These are phyloP conservation scores for Phytophthora pini DNA, from an alignment of 352 stramenopile genomes.

Conservation along the genomic window DNA sequence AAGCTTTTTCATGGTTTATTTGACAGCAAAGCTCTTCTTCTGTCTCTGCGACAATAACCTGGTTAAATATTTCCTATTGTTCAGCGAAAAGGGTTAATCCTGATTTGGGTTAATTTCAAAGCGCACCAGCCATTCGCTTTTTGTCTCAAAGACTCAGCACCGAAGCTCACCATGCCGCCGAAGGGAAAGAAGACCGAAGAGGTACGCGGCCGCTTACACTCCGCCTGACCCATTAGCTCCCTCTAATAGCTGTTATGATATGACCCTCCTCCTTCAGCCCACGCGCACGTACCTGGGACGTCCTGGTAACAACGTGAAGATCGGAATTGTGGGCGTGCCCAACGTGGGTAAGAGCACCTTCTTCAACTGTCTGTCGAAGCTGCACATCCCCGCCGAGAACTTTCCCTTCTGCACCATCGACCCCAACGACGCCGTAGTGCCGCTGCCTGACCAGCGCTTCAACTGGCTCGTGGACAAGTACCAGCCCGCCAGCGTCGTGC, in stretches of 20 bases:
- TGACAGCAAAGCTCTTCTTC: not conserved
- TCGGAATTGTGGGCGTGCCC: conserved; percentile 98
- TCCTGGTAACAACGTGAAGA: conserved; percentile 96
- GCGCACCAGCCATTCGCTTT: conserved; percentile 37
- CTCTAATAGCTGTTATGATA: not conserved
- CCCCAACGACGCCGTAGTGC: conserved; percentile 97
- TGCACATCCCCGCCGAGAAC: conserved; percentile 93
- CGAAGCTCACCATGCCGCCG: conserved; percentile 60
- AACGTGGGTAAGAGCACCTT: conserved; percentile 99
- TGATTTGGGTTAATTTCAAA: conserved; percentile 8
- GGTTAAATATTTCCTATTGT: not conserved
- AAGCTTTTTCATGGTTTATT: conserved; percentile 32
- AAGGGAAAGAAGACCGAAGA: conserved; percentile 87
- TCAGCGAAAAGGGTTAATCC: conserved; percentile 13
- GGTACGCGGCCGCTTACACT: conserved; percentile 29
- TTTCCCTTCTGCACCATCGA: conserved; percentile 99
- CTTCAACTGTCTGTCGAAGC: conserved; percentile 98
- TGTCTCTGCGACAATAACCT: not conserved
- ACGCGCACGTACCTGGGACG: conserved; percentile 83
- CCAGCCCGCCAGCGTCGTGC: conserved; percentile 95
- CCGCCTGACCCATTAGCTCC: not conserved
- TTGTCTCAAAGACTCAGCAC: conserved; percentile 21
- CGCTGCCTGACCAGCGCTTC: conserved; percentile 98
- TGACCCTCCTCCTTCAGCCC: conserved; percentile 19
- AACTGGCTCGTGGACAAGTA: conserved; percentile 98